Percentiles rank a stretch among this genome's conserved stretches.
Evolutionary conservation across 2,329 filamentous ascomycete species (phyloP).

Genomic region (Paecilomyces formosus): DNA sequence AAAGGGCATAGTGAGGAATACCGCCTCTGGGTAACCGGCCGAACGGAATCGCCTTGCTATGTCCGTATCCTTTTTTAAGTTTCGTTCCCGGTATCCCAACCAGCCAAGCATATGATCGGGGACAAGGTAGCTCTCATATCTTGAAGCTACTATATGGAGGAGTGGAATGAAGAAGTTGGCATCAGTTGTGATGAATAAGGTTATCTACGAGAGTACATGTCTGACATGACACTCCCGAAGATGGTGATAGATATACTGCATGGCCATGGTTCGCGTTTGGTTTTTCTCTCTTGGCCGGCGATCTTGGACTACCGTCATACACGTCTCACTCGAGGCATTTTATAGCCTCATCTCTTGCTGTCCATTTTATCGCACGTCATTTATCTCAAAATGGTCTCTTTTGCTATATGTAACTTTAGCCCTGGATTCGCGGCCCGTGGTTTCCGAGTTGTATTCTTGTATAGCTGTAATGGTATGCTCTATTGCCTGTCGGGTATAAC

Average conservation of each 20-base stretch:
- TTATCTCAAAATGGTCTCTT: background rate
- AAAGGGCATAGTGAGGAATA: background rate
- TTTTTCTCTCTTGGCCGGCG: conserved; percentile 17
- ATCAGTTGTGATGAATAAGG: conserved; percentile 2
- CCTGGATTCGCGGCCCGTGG: background rate
- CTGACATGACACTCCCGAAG: background rate
- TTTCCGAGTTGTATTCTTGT: background rate
- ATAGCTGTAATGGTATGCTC: background rate
- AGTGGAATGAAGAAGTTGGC: background rate
- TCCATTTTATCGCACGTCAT: conserved; percentile 4
- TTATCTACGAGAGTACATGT: conserved; percentile 2
- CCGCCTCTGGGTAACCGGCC: background rate
- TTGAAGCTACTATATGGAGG: background rate
- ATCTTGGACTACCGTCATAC: conserved; percentile 12
- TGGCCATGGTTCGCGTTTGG: conserved; percentile 11
- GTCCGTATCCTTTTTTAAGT: background rate
- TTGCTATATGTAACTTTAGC: background rate
- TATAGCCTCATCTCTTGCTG: conserved; percentile 5
- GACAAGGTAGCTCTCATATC: background rate
- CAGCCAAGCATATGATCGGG: background rate
- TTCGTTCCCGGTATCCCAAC: background rate
- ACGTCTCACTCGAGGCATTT: conserved; percentile 12
- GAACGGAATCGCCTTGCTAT: background rate
- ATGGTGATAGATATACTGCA: conserved; percentile 10
- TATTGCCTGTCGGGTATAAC: background rate